Evolutionary conservation across 2,329 filamentous ascomycete species (phyloP).

Genomic region (Neurospora sp.): DNA sequence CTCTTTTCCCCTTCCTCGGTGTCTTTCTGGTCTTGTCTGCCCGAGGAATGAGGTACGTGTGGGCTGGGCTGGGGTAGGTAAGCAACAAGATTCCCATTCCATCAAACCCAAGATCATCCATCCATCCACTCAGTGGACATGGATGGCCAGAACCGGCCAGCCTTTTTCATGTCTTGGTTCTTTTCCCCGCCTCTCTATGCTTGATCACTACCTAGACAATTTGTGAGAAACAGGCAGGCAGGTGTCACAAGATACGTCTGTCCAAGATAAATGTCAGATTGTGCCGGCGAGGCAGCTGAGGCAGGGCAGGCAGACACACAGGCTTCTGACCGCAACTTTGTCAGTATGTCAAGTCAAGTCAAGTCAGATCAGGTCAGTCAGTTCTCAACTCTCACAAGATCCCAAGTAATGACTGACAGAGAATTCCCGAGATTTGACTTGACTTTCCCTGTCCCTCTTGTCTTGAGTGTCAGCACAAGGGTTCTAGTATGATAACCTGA

Average conservation of each 20-base stretch:
- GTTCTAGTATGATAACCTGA: background rate
- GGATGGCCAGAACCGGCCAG: background rate
- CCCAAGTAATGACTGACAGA: background rate
- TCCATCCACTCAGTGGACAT: background rate
- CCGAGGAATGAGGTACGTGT: background rate
- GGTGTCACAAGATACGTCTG: background rate
- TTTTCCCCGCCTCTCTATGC: background rate
- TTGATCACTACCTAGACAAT: background rate
- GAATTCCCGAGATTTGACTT: background rate
- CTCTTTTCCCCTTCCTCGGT: background rate
- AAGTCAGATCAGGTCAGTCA: background rate
- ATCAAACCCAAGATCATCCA: background rate
- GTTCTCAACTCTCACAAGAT: background rate
- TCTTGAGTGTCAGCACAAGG: background rate
- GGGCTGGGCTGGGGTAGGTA: background rate
- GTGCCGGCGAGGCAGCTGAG: background rate
- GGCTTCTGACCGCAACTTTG: background rate
- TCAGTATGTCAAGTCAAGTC: background rate
- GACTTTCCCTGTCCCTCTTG: background rate
- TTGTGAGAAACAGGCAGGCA: background rate
- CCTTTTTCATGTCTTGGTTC: background rate
- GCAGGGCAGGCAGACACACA: background rate
- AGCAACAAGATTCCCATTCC: background rate
- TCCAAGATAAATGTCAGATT: background rate
- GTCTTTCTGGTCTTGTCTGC: background rate